These are phyloP conservation scores for Lojkania enalia DNA, from an alignment of 2,329 filamentous ascomycete genomes.

Conservation along the genomic window DNA sequence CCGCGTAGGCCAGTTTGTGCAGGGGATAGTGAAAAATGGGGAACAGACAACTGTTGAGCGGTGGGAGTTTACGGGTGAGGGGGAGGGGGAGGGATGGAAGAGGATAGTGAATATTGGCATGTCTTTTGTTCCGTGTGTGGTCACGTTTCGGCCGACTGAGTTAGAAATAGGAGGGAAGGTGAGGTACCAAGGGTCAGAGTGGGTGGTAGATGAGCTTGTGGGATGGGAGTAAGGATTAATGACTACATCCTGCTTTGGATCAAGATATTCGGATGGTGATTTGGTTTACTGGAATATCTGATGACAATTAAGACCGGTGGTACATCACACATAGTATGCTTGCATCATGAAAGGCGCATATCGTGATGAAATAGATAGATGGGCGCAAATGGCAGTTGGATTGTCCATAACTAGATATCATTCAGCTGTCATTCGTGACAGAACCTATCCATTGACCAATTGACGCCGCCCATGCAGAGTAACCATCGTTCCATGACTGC, in stretches of 20 bases:
- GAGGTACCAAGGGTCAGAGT: conserved; percentile 37
- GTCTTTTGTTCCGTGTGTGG: conserved; percentile 46
- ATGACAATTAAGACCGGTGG: too few relatives aligned
- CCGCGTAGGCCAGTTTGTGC: conserved; percentile 58
- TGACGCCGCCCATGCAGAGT: conserved; percentile 44
- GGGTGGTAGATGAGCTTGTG: conserved; percentile 45
- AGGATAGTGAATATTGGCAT: conserved; percentile 44
- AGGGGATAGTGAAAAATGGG: conserved; percentile 58
- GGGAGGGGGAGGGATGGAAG: conserved; percentile 36
- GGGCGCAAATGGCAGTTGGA: conserved; percentile 32
- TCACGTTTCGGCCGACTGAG: conserved; percentile 36
- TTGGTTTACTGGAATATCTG: too few relatives aligned
- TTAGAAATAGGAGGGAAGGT: conserved; percentile 37
- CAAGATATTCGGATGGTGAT: too few relatives aligned
- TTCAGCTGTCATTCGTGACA: conserved; percentile 37
- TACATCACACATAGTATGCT: too few relatives aligned
- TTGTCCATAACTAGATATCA: conserved; percentile 44
- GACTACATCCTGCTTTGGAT: too few relatives aligned
- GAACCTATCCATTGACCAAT: conserved; percentile 43
- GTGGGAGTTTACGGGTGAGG: conserved; percentile 51
- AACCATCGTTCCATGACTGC: conserved; percentile 34
- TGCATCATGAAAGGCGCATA: too few relatives aligned
- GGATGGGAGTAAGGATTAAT: conserved; percentile 30
- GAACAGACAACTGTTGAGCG: conserved; percentile 55
- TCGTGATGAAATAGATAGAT: too few relatives aligned